Percentiles rank a stretch among this genome's conserved stretches.
Evolutionary conservation across 2,329 filamentous ascomycete species (phyloP).

Genomic region (Colletotrichum chlorophyti): DNA sequence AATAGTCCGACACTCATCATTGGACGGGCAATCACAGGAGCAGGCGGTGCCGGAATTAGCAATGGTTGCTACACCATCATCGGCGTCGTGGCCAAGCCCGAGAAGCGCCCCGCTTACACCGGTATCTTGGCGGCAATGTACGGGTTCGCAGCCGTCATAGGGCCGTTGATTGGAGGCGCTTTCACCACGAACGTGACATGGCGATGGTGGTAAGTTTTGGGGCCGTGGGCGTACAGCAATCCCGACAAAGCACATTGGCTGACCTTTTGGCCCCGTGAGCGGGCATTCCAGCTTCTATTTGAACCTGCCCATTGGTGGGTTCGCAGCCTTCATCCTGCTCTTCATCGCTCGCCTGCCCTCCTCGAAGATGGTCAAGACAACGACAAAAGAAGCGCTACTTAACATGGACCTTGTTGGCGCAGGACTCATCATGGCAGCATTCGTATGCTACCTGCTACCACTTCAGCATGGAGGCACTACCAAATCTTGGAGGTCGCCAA

Average conservation of each 20-base stretch:
- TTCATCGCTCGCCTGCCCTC: slow-evolving; percentile 24
- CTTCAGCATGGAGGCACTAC: neutral
- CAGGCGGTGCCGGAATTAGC: slow-evolving; percentile 63
- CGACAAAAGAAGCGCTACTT: neutral
- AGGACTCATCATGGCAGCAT: neutral
- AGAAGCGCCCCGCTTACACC: slow-evolving; percentile 58
- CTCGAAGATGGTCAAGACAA: neutral
- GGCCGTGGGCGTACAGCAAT: no score
- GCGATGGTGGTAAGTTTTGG: slow-evolving; percentile 36
- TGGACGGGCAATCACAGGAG: slow-evolving; percentile 61
- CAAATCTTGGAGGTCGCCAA: neutral
- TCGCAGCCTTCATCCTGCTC: slow-evolving; percentile 34
- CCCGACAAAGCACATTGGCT: slow-evolving; percentile 34
- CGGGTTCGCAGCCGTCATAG: slow-evolving; percentile 71
- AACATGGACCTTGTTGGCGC: neutral
- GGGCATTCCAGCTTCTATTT: slow-evolving; percentile 4
- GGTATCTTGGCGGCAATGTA: slow-evolving; percentile 60
- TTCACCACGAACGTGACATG: slow-evolving; percentile 37
- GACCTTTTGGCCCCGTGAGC: slow-evolving; percentile 39
- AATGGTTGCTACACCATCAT: slow-evolving; percentile 57
- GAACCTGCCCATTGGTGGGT: slow-evolving; percentile 35
- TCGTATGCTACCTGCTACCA: neutral
- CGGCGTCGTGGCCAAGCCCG: slow-evolving; percentile 59
- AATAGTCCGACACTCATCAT: slow-evolving; percentile 60
- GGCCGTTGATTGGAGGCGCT: slow-evolving; percentile 50